Base-by-base conservation (phyloP, 208 protist genomes). In the Porcisia hertigi region DNA sequence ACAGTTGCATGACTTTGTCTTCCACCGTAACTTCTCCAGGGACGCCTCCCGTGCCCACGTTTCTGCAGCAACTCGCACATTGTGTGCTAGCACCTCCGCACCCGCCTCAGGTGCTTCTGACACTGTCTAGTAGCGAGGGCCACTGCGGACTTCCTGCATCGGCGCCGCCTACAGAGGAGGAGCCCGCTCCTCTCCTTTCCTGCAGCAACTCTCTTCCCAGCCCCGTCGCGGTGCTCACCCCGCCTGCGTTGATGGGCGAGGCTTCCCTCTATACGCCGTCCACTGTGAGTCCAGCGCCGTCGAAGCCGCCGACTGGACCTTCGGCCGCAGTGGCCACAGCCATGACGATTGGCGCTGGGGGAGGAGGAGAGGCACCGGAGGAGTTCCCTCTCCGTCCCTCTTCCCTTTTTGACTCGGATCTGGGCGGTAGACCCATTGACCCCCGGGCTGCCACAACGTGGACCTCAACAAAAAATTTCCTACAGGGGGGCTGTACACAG, bases 1-100 rank as follows among this genome's bases (percentile, higher is more conserved):
- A 74, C 52, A 82, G 78, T 55, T 77, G 72, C 59, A 34, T 71
- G 2, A 82, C 78, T 52, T 43, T 82, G 20, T 82, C 78, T 9
- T 82, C 78, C 30, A 77, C 66, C n/a, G 18, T 0, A 43, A 65
- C 63, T 7, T 67, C 70, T 0, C 77, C 52, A 53, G 25, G 18
- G 23, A 41, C 30, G 66, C 39, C 47, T 41, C 30, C 47, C 3
- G 6, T 57, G 25, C 16, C 7, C 12, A n/a, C 43, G 6, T 30
- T 54, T 11, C 30, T 49, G 43, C 52, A 43, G 41, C 12, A 8
- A 25, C 60, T 16, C 3, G 12, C 30, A 43, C 20, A 12, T 41
- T 25, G 41, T 6, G 25, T 36, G 69, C 18, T 54, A 41, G 52
- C 54, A 14, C 34, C 53, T 2, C 53, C 16, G 14, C 34, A 18